These are phyloP conservation scores for Podaxis pistillaris DNA, from an alignment of 768 basidiomycete species.

Conservation along the genomic window DNA sequence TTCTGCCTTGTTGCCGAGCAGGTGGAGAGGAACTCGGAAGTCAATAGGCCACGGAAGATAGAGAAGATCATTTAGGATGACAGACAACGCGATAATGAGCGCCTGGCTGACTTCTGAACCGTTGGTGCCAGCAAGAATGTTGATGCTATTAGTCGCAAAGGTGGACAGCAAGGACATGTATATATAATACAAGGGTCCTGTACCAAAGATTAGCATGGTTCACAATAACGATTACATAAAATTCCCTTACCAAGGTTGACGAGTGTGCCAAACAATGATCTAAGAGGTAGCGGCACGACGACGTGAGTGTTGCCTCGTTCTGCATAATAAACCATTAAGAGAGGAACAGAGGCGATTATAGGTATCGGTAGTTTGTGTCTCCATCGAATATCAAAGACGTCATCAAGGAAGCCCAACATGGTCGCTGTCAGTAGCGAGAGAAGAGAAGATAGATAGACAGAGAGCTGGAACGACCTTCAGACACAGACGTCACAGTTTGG, in stretches of 20 bases:
- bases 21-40: constrained; percentile 69
- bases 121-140: constrained; percentile 97
- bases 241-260: constrained; percentile 77
- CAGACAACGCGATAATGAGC: constrained; percentile 85
- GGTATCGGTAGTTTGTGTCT: constrained; percentile 97
- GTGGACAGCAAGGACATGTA: constrained; percentile 97
- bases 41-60: constrained; percentile 89
- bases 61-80: constrained; percentile 88
- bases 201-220: not conserved
- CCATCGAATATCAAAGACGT: constrained; percentile 99
- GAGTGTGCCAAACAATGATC: constrained; percentile 69
- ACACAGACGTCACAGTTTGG: not conserved
- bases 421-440: constrained; percentile 93
- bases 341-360: constrained; percentile 90
- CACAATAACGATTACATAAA: not conserved
- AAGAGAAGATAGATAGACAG: constrained; percentile 89
- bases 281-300: constrained; percentile 84
- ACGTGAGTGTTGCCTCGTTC: constrained; percentile 92
- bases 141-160: constrained; percentile 97
- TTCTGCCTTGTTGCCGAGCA: constrained; percentile 64
- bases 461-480: constrained; percentile 48
- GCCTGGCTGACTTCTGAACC: constrained; percentile 95
- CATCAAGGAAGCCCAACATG: constrained; percentile 93
- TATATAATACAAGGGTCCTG: constrained; percentile 92
- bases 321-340: constrained; percentile 95